Evolutionary conservation across 768 basidiomycete genomes (phyloP).

Genomic region (Termitomyces sp.): DNA sequence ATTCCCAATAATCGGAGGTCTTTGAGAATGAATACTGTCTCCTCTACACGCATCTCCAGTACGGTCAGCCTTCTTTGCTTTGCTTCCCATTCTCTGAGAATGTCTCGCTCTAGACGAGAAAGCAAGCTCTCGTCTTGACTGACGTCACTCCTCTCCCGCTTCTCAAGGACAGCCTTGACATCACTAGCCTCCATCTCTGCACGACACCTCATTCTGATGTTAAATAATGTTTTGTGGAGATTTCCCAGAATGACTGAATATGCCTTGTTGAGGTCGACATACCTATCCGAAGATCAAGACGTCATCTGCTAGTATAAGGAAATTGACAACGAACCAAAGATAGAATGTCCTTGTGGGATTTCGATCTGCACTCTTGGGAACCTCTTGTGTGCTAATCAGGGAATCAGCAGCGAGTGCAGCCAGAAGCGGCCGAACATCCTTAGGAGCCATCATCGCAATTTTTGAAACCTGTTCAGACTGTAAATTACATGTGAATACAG

Average conservation of each 20-base stretch:
- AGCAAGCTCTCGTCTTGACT: constrained; percentile 68
- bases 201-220: constrained; percentile 68
- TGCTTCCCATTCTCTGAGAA: constrained; percentile 66
- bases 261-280: constrained; percentile 80
- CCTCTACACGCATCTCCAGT: constrained; percentile 82
- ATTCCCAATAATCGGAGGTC: constrained; percentile 58
- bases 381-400: constrained; percentile 87
- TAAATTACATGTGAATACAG: neutral
- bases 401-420: constrained; percentile 75
- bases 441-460: constrained; percentile 86
- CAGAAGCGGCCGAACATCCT: constrained; percentile 78
- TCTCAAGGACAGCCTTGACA: constrained; percentile 70
- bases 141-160: constrained; percentile 79
- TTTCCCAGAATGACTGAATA: constrained; percentile 71
- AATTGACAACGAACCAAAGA: constrained; percentile 59
- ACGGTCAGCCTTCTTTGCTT: constrained; percentile 71
- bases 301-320: neutral
- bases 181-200: constrained; percentile 65
- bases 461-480: constrained; percentile 68
- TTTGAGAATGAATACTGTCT: constrained; percentile 83
- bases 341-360: constrained; percentile 87
- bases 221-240: constrained; percentile 88
- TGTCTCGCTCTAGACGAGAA: constrained; percentile 70
- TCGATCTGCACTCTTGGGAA: constrained; percentile 86
- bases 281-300: constrained; percentile 44